Conservation (phyloP, 1,284 basidiomycete species). For the Ceratobasidium sp. region DNA sequence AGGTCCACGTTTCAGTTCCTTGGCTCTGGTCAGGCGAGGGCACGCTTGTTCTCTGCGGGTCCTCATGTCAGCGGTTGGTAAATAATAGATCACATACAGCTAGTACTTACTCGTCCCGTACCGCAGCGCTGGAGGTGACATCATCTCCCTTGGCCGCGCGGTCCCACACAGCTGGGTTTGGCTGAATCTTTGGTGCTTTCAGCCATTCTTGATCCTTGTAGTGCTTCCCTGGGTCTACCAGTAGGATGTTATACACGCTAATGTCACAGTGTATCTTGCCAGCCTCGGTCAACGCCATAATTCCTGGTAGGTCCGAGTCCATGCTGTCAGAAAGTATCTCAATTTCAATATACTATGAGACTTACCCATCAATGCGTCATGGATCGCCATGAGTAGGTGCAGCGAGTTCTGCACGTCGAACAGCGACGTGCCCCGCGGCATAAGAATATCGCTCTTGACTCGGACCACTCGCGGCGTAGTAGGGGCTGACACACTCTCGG, state of each 20-base stretch:
- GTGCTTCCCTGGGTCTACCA: not conserved
- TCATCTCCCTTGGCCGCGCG: too few relatives aligned
- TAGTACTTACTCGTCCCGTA: not conserved
- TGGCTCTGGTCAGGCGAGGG: not conserved
- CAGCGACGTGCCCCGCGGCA: not conserved
- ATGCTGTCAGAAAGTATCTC: too few relatives aligned
- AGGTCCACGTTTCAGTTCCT: not conserved
- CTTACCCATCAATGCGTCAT: slow-evolving; percentile 4
- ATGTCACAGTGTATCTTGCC: slow-evolving; percentile 13
- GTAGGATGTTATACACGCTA: slow-evolving; percentile 6
- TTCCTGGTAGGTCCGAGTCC: not conserved
- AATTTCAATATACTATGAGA: too few relatives aligned
- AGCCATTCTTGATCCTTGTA: not conserved
- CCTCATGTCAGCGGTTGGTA: too few relatives aligned
- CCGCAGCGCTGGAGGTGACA: too few relatives aligned
- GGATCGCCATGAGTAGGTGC: slow-evolving; percentile 18
- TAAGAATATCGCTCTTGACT: slow-evolving; percentile 4
- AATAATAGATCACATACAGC: not conserved
- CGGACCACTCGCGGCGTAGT: not conserved
- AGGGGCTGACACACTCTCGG: not conserved
- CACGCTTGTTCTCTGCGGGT: not conserved
- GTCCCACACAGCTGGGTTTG: too few relatives aligned
- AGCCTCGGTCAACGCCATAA: slow-evolving; percentile 11
- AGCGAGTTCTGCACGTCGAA: not conserved
- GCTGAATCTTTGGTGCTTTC: too few relatives aligned